A percentile compares a stretch with the other conserved stretches of the same genome.
Evolutionary conservation across 352 stramenopile species (phyloP).

Genomic region (Globisporangium takayamanum): DNA sequence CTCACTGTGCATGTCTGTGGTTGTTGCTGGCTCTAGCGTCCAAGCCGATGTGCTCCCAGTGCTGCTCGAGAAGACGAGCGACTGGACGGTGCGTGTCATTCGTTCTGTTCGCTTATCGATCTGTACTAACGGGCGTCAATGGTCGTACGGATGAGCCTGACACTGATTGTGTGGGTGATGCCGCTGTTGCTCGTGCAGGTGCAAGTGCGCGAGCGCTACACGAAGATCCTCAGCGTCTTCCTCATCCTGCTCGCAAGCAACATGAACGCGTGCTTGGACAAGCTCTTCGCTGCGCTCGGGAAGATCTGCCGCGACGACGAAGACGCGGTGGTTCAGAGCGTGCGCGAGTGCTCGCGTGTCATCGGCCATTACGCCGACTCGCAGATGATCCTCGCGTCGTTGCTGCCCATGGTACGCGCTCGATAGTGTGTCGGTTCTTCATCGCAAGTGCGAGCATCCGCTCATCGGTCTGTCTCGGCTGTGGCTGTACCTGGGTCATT

Average conservation of each 20-base stretch:
- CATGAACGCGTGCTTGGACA: slow-evolving; percentile 69
- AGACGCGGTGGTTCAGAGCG: slow-evolving; percentile 44
- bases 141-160: neutral
- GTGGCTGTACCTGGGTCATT: neutral
- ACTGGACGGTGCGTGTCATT: slow-evolving; percentile 51
- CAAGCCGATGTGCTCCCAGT: slow-evolving; percentile 37
- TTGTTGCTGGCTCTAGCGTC: slow-evolving; percentile 18
- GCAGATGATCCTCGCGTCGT: slow-evolving; percentile 63
- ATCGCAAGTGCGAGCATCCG: neutral
- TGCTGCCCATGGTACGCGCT: slow-evolving; percentile 53
- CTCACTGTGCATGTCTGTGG: neutral
- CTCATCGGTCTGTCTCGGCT: neutral
- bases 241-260: slow-evolving; percentile 57
- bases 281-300: slow-evolving; percentile 59
- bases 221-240: slow-evolving; percentile 58
- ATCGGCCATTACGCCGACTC: slow-evolving; percentile 68
- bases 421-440: neutral
- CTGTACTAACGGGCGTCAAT: no score
- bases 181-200: slow-evolving; percentile 18
- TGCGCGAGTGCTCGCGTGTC: slow-evolving; percentile 55
- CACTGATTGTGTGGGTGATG: neutral
- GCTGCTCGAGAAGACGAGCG: slow-evolving; percentile 62
- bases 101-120: neutral
- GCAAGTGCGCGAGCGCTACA: slow-evolving; percentile 68
- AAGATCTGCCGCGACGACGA: slow-evolving; percentile 79